Conservation (phyloP, 139 green algal genomes). For the Chlorella sp. region DNA sequence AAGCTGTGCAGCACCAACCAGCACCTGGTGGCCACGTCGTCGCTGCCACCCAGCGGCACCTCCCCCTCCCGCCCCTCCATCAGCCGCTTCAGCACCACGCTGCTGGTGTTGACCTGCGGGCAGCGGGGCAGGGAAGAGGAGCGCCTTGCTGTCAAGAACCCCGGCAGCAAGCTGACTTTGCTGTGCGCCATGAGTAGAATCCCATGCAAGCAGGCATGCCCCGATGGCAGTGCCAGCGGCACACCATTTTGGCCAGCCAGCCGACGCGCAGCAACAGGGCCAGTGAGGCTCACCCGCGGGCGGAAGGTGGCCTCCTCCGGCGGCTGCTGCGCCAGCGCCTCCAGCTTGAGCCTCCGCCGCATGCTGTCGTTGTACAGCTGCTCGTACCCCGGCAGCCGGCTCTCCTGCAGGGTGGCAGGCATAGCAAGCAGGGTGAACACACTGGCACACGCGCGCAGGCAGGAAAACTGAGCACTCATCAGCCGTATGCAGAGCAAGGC, state of each 20-base stretch:
- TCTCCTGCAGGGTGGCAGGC: slow-evolving; percentile 33
- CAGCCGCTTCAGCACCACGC: slow-evolving; percentile 18
- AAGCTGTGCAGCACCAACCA: neutral
- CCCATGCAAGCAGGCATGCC: no score
- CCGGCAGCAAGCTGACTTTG: no score
- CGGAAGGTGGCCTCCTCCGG: slow-evolving; percentile 86
- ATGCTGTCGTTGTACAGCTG: slow-evolving; percentile 81
- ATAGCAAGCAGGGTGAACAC: neutral
- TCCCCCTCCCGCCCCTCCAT: slow-evolving; percentile 8
- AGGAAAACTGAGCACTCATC: no score
- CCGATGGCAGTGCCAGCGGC: no score
- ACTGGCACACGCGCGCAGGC: neutral
- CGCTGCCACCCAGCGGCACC: neutral
- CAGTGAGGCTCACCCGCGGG: slow-evolving; percentile 42
- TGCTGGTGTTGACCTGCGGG: slow-evolving; percentile 41
- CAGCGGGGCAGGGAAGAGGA: neutral
- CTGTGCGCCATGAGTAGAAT: no score
- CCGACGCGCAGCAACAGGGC: no score
- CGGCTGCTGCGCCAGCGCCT: slow-evolving; percentile 62
- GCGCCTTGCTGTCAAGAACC: no score
- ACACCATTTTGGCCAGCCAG: no score
- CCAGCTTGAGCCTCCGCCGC: slow-evolving; percentile 51
- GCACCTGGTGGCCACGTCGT: slow-evolving; percentile 23
- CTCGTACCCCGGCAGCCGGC: slow-evolving; percentile 54
- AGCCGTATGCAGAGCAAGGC: no score